Conservation (phyloP, 257 asterid genomes). For the Haberlea rhodopensis region DNA sequence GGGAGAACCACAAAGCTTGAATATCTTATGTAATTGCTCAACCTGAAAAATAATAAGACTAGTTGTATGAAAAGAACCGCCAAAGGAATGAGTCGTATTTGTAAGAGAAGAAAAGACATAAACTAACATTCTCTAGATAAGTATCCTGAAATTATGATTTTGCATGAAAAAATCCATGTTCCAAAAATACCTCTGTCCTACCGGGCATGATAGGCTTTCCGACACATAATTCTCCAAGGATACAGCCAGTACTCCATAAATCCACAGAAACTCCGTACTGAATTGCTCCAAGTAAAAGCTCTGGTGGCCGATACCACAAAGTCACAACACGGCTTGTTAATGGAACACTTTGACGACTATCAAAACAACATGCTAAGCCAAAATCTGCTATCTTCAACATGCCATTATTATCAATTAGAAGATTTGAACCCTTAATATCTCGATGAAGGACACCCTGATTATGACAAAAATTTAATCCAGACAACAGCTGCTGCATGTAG, state of each 20-base stretch:
- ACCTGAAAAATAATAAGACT: constrained; percentile 48
- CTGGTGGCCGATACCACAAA: constrained; percentile 98
- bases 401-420: constrained; percentile 70
- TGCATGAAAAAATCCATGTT: constrained; percentile 4
- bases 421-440: constrained; percentile 89
- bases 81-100: constrained; percentile 1
- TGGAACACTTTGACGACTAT: constrained; percentile 47
- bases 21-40: constrained; percentile 85
- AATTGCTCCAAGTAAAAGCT: constrained; percentile 79
- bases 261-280: constrained; percentile 85
- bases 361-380: constrained; percentile 80
- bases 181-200: constrained; percentile 73
- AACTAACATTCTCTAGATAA: neutral
- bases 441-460: constrained; percentile 76
- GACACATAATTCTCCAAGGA: constrained; percentile 78
- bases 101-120: neutral
- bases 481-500: constrained; percentile 81
- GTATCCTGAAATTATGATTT: neutral
- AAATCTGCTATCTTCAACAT: constrained; percentile 87
- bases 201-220: constrained; percentile 97
- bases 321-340: constrained; percentile 95
- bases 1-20: constrained; percentile 93
- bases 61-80: neutral
- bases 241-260: constrained; percentile 91
- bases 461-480: constrained; percentile 85